Percentiles rank a stretch among this genome's conserved stretches.
Evolutionary conservation across 495 filamentous ascomycete species (phyloP).

Genomic region (Penicillium salamii): DNA sequence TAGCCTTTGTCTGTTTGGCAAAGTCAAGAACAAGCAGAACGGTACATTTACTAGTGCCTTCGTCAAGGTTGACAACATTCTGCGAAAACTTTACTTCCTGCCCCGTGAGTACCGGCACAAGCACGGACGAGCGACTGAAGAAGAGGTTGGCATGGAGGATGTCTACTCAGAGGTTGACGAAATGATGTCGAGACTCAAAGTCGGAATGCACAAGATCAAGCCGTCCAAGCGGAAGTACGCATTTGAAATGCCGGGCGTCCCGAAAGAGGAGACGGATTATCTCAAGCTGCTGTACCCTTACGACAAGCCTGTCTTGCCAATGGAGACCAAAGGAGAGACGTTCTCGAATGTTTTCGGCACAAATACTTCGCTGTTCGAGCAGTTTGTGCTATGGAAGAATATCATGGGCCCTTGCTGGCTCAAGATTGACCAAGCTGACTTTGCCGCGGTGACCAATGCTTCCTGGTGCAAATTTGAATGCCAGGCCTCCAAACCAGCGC

Average conservation of each 20-base stretch:
- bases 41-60: constrained; percentile 84
- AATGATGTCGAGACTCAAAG: constrained; percentile 78
- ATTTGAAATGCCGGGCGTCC: constrained; percentile 85
- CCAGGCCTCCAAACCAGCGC: constrained; percentile 69
- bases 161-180: constrained; percentile 85
- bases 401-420: constrained; percentile 99
- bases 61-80: constrained; percentile 91
- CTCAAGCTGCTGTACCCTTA: constrained; percentile 94
- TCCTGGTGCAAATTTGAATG: constrained; percentile 98
- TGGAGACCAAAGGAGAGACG: constrained; percentile 76
- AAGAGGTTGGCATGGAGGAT: constrained; percentile 84
- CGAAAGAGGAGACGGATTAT: constrained; percentile 87
- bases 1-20: constrained; percentile 90
- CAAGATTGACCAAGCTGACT: constrained; percentile 79
- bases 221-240: constrained; percentile 87
- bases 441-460: constrained; percentile 78
- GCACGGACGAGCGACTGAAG: constrained; percentile 64
- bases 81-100: constrained; percentile 90
- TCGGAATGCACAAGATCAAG: constrained; percentile 92
- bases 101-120: constrained; percentile 70
- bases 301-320: constrained; percentile 64
- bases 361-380: constrained; percentile 92
- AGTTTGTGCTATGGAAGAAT: constrained; percentile 97
- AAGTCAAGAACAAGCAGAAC: constrained; percentile 86
- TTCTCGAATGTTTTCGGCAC: constrained; percentile 94